Percentiles rank a stretch among this genome's conserved stretches.
phyloP scores from a whole-genome alignment of 2,329 filamentous ascomycete genomes.

The Fusarium staphyleae region DNA sequence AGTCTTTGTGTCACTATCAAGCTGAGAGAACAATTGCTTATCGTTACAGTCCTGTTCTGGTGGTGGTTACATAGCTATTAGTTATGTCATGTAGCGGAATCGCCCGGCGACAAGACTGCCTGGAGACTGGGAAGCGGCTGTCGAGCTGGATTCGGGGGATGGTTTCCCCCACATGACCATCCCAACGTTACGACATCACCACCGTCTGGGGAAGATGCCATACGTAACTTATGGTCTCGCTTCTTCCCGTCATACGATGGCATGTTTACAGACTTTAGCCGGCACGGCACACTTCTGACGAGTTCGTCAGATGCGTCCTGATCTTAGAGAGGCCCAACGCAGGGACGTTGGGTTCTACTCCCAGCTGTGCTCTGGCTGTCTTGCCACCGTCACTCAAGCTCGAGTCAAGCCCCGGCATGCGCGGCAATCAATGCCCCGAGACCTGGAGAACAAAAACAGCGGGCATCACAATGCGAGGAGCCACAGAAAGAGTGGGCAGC shows the following conservation, averaged over 20 bases:
- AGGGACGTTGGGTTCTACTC: no score
- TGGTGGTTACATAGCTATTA: no score
- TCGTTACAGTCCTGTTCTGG: not conserved
- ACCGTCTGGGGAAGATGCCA: slow-evolving; percentile 27
- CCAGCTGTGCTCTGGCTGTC: slow-evolving; percentile 6
- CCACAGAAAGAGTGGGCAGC: slow-evolving; percentile 23
- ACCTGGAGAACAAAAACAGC: slow-evolving; percentile 19
- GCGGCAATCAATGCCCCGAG: slow-evolving; percentile 27
- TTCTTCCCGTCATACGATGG: slow-evolving; percentile 40
- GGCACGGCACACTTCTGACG: slow-evolving; percentile 20
- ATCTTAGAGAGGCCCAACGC: slow-evolving; percentile 23
- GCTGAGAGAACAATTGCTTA: slow-evolving; percentile 16
- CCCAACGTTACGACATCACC: slow-evolving; percentile 21
- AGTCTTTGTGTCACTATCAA: not conserved
- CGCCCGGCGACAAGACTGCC: slow-evolving; percentile 11
- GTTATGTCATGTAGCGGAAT: slow-evolving; percentile 1
- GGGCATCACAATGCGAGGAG: slow-evolving; percentile 21
- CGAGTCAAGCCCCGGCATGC: slow-evolving; percentile 36
- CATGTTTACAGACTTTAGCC: slow-evolving; percentile 13
- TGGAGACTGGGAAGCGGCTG: slow-evolving; percentile 21
- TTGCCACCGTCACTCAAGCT: slow-evolving; percentile 14
- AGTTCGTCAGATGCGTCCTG: not conserved
- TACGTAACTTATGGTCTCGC: slow-evolving; percentile 20
- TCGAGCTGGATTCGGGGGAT: slow-evolving; percentile 20
- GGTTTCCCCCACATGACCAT: slow-evolving; percentile 38